Evolutionary conservation across 2,329 filamentous ascomycete genomes (phyloP), one percentile per base, ranked within the genome.

Genomic region (Cladosporium cucumerinum): DNA sequence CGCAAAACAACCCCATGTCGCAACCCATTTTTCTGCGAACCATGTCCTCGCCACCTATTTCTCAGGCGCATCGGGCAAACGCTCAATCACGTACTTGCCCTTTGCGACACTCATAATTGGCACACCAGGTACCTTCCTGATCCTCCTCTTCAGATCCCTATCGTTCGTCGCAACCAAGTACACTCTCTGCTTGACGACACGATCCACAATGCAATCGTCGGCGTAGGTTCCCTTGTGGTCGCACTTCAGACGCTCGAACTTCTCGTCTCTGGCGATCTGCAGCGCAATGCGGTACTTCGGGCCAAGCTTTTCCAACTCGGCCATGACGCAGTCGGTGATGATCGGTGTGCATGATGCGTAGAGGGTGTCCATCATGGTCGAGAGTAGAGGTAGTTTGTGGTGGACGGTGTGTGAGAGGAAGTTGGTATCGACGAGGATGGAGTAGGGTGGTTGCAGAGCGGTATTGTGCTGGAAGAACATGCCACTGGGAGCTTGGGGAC

Each of bases 21-120:
- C 39, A 39, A 57, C 4, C 32, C 14, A 16, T 57, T 54, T 52
- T 25, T n/a, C 0, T 16, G 46, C 28, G 25, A 46, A 48, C 11
- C 14, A 49, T n/a, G n/a, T 7, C n/a, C 23, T 55, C 32, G 5
- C 26, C 46, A 16, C 58, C 70, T 68, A 85, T 64, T 83, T 86
- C 70, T 93, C 89, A 36, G 91, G 91, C 43, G 91, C 92, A 78
- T 93, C 91, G 5, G 93, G 93, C 68, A 97, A 79, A 32, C 93
- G 87, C 83, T 98, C 95, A 73, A 99, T 95, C 57, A 94, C 89
- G 78, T 97, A 98, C 79, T 97, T 97, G 54, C 91, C 92, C 73
- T 91, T 86, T 6, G 90, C 91, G 30, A 95, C 92, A 73, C 88
- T 92, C 83, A 97, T 85, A 71, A 91, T 87, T 28, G 89, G 89